These are phyloP conservation scores for Fragilariopsis cylindrus DNA, from an alignment of 108 stramenopile genomes.

Conservation along the genomic window DNA sequence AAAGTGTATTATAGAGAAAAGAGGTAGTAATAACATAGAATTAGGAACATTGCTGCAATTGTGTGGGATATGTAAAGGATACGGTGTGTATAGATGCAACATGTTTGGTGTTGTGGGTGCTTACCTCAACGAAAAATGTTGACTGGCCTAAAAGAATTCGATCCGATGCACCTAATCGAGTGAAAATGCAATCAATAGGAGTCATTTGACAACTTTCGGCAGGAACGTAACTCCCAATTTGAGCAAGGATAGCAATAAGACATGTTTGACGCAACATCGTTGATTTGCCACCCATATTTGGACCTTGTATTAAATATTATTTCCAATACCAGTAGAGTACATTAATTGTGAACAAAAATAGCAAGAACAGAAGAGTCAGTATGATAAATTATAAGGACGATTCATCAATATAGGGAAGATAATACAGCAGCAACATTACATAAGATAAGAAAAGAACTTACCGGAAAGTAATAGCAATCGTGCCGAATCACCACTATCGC, in stretches of 20 bases:
- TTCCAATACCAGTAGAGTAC: not conserved
- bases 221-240: conserved; percentile 98
- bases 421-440: not conserved
- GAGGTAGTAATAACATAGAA: not conserved
- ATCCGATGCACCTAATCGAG: conserved; percentile 98
- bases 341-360: not conserved
- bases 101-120: not conserved
- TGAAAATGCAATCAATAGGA: conserved; percentile 98
- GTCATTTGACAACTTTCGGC: conserved; percentile 88
- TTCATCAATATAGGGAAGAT: not conserved
- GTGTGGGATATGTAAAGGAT: not conserved
- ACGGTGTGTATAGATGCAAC: not conserved
- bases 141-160: conserved; percentile 97
- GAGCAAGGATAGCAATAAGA: conserved; percentile 94
- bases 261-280: conserved; percentile 98
- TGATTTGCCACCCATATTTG: conserved; percentile 85
- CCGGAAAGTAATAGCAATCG: conserved; percentile 77
- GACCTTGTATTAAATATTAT: too few species aligned
- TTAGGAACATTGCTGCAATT: not conserved
- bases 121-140: conserved; percentile 97
- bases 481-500: conserved; percentile 35
- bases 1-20: not conserved
- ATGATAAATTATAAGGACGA: not conserved
- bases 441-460: not conserved
- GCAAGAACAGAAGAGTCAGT: not conserved